A percentile compares a stretch with the other conserved stretches of the same genome.
phyloP scores from a whole-genome alignment of 257 asterid genomes.

The Penstemon newberryi region DNA sequence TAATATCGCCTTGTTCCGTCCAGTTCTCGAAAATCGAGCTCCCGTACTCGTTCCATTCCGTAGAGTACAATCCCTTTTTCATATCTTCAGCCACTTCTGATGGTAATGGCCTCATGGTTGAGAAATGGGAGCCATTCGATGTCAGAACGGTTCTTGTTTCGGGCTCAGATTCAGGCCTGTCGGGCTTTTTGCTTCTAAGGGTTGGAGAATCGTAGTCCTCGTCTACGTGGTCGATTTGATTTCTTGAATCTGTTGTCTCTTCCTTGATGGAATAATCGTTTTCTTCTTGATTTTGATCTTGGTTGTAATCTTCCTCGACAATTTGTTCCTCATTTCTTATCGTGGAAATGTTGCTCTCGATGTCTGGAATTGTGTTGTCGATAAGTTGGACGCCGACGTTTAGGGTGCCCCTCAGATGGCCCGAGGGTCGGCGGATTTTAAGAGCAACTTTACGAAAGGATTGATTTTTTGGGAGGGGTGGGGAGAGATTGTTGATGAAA shows the following conservation, averaged over 20 bases:
- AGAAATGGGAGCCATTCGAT: conserved; percentile 34
- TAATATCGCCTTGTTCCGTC: conserved; percentile 40
- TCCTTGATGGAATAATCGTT: background rate
- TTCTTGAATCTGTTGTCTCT: conserved; percentile 9
- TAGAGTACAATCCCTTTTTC: conserved; percentile 45
- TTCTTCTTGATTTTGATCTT: background rate
- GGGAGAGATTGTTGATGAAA: conserved; percentile 45
- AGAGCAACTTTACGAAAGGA: conserved; percentile 44
- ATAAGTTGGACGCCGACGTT: conserved; percentile 54
- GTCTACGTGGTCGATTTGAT: background rate
- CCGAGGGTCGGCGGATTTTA: conserved; percentile 63
- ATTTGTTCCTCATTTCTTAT: background rate
- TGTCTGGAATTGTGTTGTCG: conserved; percentile 28
- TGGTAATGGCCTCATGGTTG: conserved; percentile 54
- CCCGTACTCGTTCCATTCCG: conserved; percentile 46
- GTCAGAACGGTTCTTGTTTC: conserved; percentile 30
- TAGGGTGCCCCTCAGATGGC: conserved; percentile 64
- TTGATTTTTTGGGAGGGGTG: conserved; percentile 43
- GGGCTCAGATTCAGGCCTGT: conserved; percentile 29
- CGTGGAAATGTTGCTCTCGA: conserved; percentile 32
- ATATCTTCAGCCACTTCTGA: conserved; percentile 54
- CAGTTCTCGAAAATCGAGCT: conserved; percentile 73
- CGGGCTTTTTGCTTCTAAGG: conserved; percentile 16
- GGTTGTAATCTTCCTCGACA: conserved; percentile 2
- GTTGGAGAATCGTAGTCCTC: conserved; percentile 18